Conservation (phyloP, 192 early-diverging fungal genomes). For the Umbelopsis isabellina region DNA sequence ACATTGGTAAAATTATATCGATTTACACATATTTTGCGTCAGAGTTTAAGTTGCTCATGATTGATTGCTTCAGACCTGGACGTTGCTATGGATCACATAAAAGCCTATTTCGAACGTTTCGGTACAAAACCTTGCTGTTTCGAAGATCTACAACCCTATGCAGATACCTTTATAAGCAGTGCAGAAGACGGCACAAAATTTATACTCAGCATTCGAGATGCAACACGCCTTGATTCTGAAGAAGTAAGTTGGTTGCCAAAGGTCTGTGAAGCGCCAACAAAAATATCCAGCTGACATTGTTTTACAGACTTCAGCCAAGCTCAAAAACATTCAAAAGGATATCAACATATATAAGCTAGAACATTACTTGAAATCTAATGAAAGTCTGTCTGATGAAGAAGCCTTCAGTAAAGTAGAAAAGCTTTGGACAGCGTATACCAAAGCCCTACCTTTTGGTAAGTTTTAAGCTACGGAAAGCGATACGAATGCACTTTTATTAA, state of each 20-base stretch:
- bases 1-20: slow-evolving; percentile 31
- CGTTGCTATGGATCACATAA: slow-evolving; percentile 41
- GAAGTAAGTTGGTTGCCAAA: slow-evolving; percentile 34
- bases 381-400: not conserved
- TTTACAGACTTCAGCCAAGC: slow-evolving; percentile 21
- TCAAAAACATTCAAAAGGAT: slow-evolving; percentile 42
- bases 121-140: slow-evolving; percentile 71
- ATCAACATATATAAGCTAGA: slow-evolving; percentile 46
- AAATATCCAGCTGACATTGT: not conserved
- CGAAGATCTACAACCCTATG: slow-evolving; percentile 72
- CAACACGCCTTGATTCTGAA: slow-evolving; percentile 37
- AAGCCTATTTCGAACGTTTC: slow-evolving; percentile 64
- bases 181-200: slow-evolving; percentile 36
- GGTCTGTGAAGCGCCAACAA: not conserved
- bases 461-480: not conserved
- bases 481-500: not conserved
- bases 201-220: slow-evolving; percentile 34
- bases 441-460: slow-evolving; percentile 52
- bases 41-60: too few relatives aligned
- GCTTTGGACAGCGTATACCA: slow-evolving; percentile 46
- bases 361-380: slow-evolving; percentile 32
- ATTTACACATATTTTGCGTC: too few relatives aligned
- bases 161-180: slow-evolving; percentile 36
- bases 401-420: slow-evolving; percentile 34
- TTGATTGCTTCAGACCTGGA: not conserved